Percentiles rank a stretch among this genome's conserved stretches.
Evolutionary conservation across 495 filamentous ascomycete genomes (phyloP).

Genomic region (Daldinia decipiens): DNA sequence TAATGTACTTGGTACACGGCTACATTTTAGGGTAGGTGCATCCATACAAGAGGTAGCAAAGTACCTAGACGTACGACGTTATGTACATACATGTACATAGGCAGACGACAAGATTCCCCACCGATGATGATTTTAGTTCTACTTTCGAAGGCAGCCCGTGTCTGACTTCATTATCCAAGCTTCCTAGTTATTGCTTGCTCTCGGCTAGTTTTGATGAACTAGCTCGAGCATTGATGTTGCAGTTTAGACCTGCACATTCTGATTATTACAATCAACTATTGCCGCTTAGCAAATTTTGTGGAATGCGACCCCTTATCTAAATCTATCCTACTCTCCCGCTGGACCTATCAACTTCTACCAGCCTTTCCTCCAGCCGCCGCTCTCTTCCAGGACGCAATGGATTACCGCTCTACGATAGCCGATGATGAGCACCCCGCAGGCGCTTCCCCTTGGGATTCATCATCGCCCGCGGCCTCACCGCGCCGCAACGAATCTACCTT

Average conservation of each 20-base stretch:
- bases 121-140: slow-evolving; percentile 40
- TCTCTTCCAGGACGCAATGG: slow-evolving; percentile 64
- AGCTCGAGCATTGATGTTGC: neutral
- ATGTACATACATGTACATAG: too few relatives aligned
- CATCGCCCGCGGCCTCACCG: slow-evolving; percentile 70
- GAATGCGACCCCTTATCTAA: slow-evolving; percentile 31
- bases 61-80: neutral
- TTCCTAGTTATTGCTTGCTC: slow-evolving; percentile 12
- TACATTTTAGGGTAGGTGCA: slow-evolving; percentile 8
- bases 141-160: slow-evolving; percentile 17
- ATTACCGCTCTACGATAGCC: slow-evolving; percentile 80
- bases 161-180: slow-evolving; percentile 12
- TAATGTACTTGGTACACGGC: too few relatives aligned
- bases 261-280: slow-evolving; percentile 1
- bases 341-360: slow-evolving; percentile 9
- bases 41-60: neutral
- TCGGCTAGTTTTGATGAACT: slow-evolving; percentile 12
- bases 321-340: slow-evolving; percentile 12
- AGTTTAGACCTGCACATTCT: neutral
- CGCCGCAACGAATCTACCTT: slow-evolving; percentile 68
- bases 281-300: slow-evolving; percentile 5
- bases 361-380: neutral
- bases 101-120: slow-evolving; percentile 26
- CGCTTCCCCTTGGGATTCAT: slow-evolving; percentile 80
- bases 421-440: slow-evolving; percentile 78